These are phyloP conservation scores for Blastomyces emzantsi DNA, from an alignment of 2,329 filamentous ascomycete genomes.

Conservation along the genomic window DNA sequence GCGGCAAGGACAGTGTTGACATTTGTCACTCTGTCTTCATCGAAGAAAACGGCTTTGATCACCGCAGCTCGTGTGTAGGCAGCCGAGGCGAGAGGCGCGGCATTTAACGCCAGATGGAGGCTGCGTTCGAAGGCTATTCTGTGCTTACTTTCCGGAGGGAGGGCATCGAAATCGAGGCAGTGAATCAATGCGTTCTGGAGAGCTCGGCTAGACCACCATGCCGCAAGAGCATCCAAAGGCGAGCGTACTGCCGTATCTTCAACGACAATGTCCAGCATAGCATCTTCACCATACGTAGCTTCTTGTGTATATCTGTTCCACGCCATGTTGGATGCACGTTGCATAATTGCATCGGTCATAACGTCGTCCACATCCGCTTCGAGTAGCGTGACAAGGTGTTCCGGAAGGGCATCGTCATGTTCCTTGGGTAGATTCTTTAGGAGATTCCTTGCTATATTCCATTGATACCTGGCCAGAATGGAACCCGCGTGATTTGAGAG, in stretches of 20 bases:
- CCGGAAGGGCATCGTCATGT: conserved; percentile 59
- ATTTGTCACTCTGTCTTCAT: conserved; percentile 42
- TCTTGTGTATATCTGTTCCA: conserved; percentile 73
- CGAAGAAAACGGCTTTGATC: conserved; percentile 51
- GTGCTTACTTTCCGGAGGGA: conserved; percentile 27
- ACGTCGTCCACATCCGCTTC: conserved; percentile 75
- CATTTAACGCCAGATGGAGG: conserved; percentile 59
- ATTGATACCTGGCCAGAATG: conserved; percentile 64
- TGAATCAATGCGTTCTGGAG: conserved; percentile 60
- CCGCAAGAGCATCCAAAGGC: conserved; percentile 79
- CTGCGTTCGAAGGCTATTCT: conserved; percentile 41
- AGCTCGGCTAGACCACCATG: conserved; percentile 75
- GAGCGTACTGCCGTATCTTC: conserved; percentile 78
- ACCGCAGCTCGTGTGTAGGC: conserved; percentile 53
- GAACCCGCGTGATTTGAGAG: conserved; percentile 61
- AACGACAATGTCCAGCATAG: conserved; percentile 72
- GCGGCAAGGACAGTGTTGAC: conserved; percentile 47
- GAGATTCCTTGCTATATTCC: conserved; percentile 69
- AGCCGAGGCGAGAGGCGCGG: conserved; percentile 69
- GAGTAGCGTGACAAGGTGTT: conserved; percentile 65
- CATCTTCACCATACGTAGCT: conserved; percentile 53
- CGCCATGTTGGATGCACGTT: conserved; percentile 80
- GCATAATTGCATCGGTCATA: conserved; percentile 65
- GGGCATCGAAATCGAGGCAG: conserved; percentile 49
- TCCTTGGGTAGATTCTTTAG: conserved; percentile 39